These are phyloP conservation scores for Jackrogersella minutella DNA, from an alignment of 495 filamentous ascomycete genomes.

Conservation along the genomic window DNA sequence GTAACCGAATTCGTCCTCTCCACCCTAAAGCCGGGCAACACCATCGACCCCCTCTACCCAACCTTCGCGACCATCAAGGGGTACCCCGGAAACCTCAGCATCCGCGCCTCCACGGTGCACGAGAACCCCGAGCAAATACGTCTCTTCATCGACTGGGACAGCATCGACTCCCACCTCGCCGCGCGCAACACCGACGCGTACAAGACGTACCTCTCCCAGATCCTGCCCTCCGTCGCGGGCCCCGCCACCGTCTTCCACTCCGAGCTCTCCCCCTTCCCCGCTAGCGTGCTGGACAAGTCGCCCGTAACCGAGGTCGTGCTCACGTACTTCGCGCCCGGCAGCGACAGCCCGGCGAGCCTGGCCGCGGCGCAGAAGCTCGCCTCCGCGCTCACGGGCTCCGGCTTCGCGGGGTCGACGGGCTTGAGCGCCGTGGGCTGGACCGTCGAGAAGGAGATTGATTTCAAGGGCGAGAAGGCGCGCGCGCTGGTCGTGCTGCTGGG, in stretches of 20 bases:
- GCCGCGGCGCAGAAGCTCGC: neutral
- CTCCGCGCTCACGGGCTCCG: neutral
- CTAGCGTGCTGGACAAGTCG: constrained; percentile 17
- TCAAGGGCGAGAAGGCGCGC: constrained; percentile 22
- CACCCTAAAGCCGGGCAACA: constrained; percentile 4
- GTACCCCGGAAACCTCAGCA: constrained; percentile 5
- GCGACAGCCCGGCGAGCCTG: neutral
- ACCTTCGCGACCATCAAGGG: neutral
- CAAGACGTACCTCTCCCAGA: neutral
- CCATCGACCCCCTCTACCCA: constrained; percentile 1
- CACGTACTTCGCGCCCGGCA: constrained; percentile 18
- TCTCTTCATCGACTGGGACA: constrained; percentile 33
- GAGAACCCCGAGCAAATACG: constrained; percentile 14
- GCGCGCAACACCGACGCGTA: constrained; percentile 3
- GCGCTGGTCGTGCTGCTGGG: constrained; percentile 18
- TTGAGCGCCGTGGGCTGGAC: constrained; percentile 23
- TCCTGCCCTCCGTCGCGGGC: neutral
- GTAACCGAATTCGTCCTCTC: constrained; percentile 23
- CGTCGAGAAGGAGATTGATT: constrained; percentile 26
- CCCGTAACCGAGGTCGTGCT: constrained; percentile 22
- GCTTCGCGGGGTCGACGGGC: constrained; percentile 16
- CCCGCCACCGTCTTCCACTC: constrained; percentile 11
- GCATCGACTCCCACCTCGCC: constrained; percentile 7
- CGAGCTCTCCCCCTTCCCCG: constrained; percentile 21
- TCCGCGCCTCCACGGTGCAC: constrained; percentile 12